A percentile compares a stretch with the other conserved stretches of the same genome.
These are phyloP conservation scores for Fusarium nygamai DNA, from an alignment of 2,329 filamentous ascomycete genomes.

Conservation along the genomic window DNA sequence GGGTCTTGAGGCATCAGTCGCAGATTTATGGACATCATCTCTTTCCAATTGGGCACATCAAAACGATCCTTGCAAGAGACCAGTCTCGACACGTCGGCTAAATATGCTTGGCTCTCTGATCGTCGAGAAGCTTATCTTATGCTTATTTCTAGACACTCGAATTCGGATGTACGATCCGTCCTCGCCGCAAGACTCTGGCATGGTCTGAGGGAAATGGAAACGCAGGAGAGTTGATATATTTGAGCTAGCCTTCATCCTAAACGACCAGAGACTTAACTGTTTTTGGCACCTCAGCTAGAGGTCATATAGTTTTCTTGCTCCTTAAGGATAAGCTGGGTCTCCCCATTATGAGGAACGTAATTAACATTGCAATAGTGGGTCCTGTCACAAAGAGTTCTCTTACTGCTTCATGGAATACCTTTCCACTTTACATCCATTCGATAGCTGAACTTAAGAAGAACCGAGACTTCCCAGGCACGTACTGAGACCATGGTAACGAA, in stretches of 20 bases:
- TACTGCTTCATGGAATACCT: not conserved
- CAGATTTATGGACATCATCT: not conserved
- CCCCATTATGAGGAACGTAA: not conserved
- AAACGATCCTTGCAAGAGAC: not conserved
- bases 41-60: not conserved
- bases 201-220: not conserved
- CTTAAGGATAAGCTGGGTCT: not conserved
- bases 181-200: not conserved
- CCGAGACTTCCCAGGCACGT: no score
- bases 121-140: slow-evolving; percentile 21
- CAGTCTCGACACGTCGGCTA: not conserved
- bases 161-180: not conserved
- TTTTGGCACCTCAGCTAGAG: not conserved
- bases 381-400: no score
- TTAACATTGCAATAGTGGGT: not conserved
- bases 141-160: slow-evolving; percentile 7
- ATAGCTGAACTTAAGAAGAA: not conserved
- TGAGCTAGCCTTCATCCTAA: not conserved
- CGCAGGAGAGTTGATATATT: not conserved
- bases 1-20: not conserved
- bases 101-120: not conserved
- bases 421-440: not conserved
- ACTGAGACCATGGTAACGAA: not conserved
- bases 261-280: not conserved
- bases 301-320: not conserved